These are phyloP conservation scores for Pythium guiyangense DNA, from an alignment of 352 stramenopile genomes.

Conservation along the genomic window DNA sequence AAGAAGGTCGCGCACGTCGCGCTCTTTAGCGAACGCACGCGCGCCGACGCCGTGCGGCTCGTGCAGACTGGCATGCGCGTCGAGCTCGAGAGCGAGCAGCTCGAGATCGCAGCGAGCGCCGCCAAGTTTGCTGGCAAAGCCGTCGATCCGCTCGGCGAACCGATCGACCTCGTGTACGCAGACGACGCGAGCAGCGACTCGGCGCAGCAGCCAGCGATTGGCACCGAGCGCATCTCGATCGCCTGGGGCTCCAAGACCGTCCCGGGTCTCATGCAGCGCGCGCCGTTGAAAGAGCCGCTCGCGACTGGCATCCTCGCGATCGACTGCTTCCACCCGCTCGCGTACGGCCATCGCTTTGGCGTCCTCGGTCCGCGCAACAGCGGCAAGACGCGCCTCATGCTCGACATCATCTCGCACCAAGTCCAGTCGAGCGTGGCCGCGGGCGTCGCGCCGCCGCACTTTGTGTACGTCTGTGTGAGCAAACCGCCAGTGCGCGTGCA, in stretches of 20 bases:
- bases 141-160: slow-evolving; percentile 46
- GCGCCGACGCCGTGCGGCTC: slow-evolving; percentile 12
- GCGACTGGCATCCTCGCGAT: slow-evolving; percentile 63
- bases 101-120: slow-evolving; percentile 44
- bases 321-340: slow-evolving; percentile 76
- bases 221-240: slow-evolving; percentile 27
- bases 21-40: slow-evolving; percentile 33
- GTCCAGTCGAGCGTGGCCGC: slow-evolving; percentile 24
- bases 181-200: neutral
- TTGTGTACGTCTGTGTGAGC: slow-evolving; percentile 75
- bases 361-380: slow-evolving; percentile 61
- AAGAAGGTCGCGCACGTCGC: slow-evolving; percentile 60
- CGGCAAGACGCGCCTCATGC: slow-evolving; percentile 63
- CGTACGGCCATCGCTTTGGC: slow-evolving; percentile 61
- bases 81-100: slow-evolving; percentile 40
- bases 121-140: slow-evolving; percentile 37
- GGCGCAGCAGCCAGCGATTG: neutral
- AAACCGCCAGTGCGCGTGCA: slow-evolving; percentile 54
- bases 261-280: slow-evolving; percentile 55
- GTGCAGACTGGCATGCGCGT: slow-evolving; percentile 60
- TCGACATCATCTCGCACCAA: slow-evolving; percentile 67
- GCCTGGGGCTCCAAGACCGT: slow-evolving; percentile 59
- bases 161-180: slow-evolving; percentile 20
- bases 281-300: slow-evolving; percentile 43
- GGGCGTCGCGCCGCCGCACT: slow-evolving; percentile 40